These are phyloP conservation scores for Cryptosporidium ubiquitum DNA, from an alignment of 169 alveolate species.

Conservation along the genomic window DNA sequence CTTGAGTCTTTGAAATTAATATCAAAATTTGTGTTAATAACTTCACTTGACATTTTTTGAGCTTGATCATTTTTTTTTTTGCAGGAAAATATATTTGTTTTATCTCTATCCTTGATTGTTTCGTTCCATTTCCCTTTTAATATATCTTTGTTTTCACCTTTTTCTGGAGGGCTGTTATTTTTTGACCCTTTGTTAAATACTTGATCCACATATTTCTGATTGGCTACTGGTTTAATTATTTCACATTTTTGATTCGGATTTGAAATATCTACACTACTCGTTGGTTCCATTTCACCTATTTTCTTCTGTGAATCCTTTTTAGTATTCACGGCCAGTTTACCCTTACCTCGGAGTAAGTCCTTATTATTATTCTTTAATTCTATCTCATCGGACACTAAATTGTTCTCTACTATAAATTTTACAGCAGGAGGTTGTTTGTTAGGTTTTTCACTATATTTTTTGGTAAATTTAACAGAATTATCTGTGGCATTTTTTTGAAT, in stretches of 20 bases:
- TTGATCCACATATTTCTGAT: background rate
- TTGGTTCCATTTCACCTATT: background rate
- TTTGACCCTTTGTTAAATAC: background rate
- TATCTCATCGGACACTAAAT: background rate
- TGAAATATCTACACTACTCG: background rate
- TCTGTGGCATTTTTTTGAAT: background rate
- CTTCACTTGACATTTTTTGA: background rate
- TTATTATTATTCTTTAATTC: too few species aligned
- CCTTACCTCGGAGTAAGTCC: background rate
- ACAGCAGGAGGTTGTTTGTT: background rate
- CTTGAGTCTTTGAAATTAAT: background rate
- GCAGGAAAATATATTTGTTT: background rate
- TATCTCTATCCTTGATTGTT: background rate
- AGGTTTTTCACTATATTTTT: background rate
- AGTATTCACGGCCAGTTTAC: background rate
- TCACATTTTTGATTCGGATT: background rate
- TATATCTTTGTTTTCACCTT: background rate
- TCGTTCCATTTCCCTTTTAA: slow-evolving; percentile 1
- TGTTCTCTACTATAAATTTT: background rate
- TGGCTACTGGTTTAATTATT: background rate
- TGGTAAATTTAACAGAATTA: background rate
- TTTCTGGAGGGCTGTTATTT: background rate
- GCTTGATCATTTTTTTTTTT: background rate
- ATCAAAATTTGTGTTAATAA: background rate
- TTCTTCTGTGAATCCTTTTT: background rate